Percentiles rank a stretch among this genome's conserved stretches.
Evolutionary conservation across 805 yeast genomes (phyloP).

Genomic region (Cyberlindnera subsufficiens): DNA sequence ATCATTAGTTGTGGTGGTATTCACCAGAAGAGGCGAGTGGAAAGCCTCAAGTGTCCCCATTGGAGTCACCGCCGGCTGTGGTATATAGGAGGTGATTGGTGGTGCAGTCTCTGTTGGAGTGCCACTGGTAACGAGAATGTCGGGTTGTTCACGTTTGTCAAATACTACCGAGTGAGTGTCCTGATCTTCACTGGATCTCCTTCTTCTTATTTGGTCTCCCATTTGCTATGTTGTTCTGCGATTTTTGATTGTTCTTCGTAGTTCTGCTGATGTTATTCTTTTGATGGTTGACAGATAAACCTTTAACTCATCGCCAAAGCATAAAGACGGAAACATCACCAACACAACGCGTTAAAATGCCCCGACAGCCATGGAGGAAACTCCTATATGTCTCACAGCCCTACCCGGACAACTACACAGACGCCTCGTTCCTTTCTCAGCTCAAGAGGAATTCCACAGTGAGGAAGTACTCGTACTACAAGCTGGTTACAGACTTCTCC

Average conservation of each 20-base stretch:
- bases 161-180: neutral
- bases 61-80: slow-evolving; percentile 1
- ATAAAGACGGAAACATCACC: no score
- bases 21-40: neutral
- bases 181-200: neutral
- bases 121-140: neutral
- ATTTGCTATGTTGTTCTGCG: neutral
- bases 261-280: neutral
- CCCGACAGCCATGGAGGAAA: slow-evolving; percentile 59
- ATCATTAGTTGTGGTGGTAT: neutral
- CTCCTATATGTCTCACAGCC: slow-evolving; percentile 80
- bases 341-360: neutral
- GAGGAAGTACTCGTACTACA: slow-evolving; percentile 54
- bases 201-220: neutral
- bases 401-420: slow-evolving; percentile 90
- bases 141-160: neutral
- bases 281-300: neutral
- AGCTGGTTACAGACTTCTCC: slow-evolving; percentile 66
- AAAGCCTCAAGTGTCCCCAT: neutral
- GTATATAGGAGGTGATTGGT: neutral
- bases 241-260: neutral
- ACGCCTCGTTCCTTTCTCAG: slow-evolving; percentile 73
- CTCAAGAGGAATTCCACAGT: slow-evolving; percentile 74
- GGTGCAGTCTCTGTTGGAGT: neutral
- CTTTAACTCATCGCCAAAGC: no score